A percentile compares a stretch with the other conserved stretches of the same genome.
phyloP scores from a whole-genome alignment of 805 yeast genomes.

The Candida boleticola region DNA sequence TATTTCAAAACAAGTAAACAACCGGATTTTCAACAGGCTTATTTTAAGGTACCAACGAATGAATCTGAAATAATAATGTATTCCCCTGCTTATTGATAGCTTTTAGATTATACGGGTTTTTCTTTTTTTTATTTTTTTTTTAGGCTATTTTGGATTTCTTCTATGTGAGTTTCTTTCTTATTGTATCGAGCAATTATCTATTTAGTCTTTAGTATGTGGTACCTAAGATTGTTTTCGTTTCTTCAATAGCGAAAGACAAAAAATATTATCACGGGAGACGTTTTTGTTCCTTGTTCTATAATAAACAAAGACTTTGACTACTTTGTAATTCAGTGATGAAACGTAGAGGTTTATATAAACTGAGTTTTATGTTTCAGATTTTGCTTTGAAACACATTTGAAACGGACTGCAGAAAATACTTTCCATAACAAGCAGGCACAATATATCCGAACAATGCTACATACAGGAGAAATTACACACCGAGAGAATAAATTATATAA shows the following conservation, averaged over 20 bases:
- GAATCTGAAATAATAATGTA: not conserved
- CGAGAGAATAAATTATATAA: no score
- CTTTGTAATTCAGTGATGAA: slow-evolving; percentile 5
- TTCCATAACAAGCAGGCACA: not conserved
- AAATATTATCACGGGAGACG: not conserved
- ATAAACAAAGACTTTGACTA: not conserved
- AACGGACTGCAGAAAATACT: not conserved
- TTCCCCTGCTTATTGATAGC: not conserved
- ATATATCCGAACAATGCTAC: no score
- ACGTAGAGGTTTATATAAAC: slow-evolving; percentile 3
- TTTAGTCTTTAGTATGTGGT: not conserved
- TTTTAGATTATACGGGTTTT: no score
- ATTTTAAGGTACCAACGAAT: not conserved
- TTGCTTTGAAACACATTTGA: slow-evolving; percentile 5
- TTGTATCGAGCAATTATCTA: not conserved
- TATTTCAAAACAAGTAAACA: not conserved
- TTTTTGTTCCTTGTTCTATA: not conserved
- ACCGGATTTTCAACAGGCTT: not conserved
- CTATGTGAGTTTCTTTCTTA: not conserved
- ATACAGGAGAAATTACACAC: no score
- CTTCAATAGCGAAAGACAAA: not conserved
- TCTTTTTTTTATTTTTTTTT: no score
- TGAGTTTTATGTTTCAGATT: slow-evolving; percentile 5
- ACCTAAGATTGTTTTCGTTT: not conserved
- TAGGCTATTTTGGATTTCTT: not conserved